Conservation (phyloP, 352 stramenopile species). For the Phytophthora pisi region DNA sequence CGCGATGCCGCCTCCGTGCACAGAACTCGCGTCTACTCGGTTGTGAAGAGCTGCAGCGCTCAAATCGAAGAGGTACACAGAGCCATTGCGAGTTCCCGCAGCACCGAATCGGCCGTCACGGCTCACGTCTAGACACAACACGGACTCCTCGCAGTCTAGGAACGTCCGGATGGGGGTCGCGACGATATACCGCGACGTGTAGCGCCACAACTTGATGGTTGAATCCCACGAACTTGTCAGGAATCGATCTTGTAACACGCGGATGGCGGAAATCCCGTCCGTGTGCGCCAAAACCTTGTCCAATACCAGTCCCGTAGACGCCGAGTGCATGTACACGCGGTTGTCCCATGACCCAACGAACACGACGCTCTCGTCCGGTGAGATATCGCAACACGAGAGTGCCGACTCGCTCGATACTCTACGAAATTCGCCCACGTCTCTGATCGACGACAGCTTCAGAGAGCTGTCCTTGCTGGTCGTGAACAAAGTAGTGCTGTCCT, state of each 20-base stretch:
- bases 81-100: constrained; percentile 62
- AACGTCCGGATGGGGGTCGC: constrained; percentile 60
- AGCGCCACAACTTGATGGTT: constrained; percentile 78
- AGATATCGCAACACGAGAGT: constrained; percentile 76
- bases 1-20: constrained; percentile 45
- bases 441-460: constrained; percentile 55
- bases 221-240: constrained; percentile 83
- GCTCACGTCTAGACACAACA: constrained; percentile 73
- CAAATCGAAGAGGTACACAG: constrained; percentile 61
- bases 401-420: constrained; percentile 42
- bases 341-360: constrained; percentile 82
- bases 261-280: constrained; percentile 75
- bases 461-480: constrained; percentile 75
- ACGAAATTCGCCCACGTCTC: constrained; percentile 34
- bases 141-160: constrained; percentile 63
- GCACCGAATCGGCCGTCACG: constrained; percentile 53
- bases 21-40: constrained; percentile 45
- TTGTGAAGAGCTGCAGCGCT: constrained; percentile 26
- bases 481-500: constrained; percentile 54
- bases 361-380: constrained; percentile 61
- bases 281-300: constrained; percentile 72
- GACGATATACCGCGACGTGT: constrained; percentile 59
- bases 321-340: constrained; percentile 77
- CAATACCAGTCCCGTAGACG: constrained; percentile 53
- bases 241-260: constrained; percentile 59